These are phyloP conservation scores for Epipyxis sp. DNA, from an alignment of 108 stramenopile genomes.

Conservation along the genomic window DNA sequence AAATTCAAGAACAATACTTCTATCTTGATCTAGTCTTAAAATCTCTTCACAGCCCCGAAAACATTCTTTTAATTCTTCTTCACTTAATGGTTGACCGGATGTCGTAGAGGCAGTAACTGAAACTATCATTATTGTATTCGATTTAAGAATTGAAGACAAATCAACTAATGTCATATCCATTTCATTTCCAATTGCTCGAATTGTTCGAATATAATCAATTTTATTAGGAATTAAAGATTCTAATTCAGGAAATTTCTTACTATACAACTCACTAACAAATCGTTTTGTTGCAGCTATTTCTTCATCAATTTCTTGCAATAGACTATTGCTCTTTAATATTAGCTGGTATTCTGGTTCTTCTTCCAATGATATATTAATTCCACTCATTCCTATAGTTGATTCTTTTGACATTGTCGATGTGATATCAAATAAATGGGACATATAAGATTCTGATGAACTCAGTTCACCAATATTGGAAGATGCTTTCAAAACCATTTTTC, in stretches of 20 bases:
- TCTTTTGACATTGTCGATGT: no score
- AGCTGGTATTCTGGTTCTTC: slow-evolving; percentile 52
- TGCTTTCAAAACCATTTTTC: no score
- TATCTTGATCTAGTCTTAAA: slow-evolving; percentile 36
- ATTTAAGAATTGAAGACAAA: slow-evolving; percentile 58
- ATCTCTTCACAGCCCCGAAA: slow-evolving; percentile 41
- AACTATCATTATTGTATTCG: slow-evolving; percentile 83
- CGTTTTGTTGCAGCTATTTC: slow-evolving; percentile 52
- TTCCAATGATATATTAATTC: no score
- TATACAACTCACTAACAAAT: slow-evolving; percentile 56
- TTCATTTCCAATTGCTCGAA: slow-evolving; percentile 79
- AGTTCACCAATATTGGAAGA: no score
- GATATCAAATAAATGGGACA: no score
- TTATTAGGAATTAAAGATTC: slow-evolving; percentile 79
- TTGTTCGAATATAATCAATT: slow-evolving; percentile 74
- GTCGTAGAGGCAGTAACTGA: slow-evolving; percentile 82
- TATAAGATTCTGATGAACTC: no score
- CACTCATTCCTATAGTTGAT: no score
- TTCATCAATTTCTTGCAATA: slow-evolving; percentile 56
- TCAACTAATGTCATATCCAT: slow-evolving; percentile 65
- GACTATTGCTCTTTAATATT: slow-evolving; percentile 45
- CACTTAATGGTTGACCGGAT: slow-evolving; percentile 50
- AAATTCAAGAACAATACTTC: slow-evolving; percentile 39
- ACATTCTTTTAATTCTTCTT: not conserved
- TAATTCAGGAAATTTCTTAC: slow-evolving; percentile 73